These are phyloP conservation scores for Vitis hybrid DNA, from an alignment of 177 flowering plant genomes.

Conservation along the genomic window DNA sequence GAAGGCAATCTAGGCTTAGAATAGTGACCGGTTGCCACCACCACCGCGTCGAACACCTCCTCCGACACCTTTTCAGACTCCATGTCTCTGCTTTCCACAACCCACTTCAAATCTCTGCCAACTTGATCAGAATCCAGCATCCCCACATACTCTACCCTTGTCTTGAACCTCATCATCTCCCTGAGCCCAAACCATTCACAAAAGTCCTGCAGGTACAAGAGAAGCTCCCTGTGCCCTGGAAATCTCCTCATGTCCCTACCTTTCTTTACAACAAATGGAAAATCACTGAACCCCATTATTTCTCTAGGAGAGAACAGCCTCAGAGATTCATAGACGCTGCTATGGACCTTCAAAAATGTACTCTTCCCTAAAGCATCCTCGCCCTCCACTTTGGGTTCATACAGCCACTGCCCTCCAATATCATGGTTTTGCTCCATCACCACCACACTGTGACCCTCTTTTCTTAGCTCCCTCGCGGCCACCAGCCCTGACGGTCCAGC, in stretches of 20 bases:
- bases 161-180: slow-evolving; percentile 66
- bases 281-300: slow-evolving; percentile 76
- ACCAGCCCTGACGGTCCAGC: slow-evolving; percentile 83
- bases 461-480: slow-evolving; percentile 73
- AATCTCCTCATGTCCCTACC: slow-evolving; percentile 72
- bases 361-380: slow-evolving; percentile 49
- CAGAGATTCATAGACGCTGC: slow-evolving; percentile 67
- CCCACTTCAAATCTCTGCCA: slow-evolving; percentile 52
- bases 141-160: slow-evolving; percentile 65
- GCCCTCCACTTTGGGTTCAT: slow-evolving; percentile 46
- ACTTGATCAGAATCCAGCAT: slow-evolving; percentile 40
- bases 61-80: slow-evolving; percentile 35
- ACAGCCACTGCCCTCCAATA: slow-evolving; percentile 87
- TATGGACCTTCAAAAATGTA: slow-evolving; percentile 41
- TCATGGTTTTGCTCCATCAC: slow-evolving; percentile 77
- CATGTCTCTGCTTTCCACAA: slow-evolving; percentile 48
- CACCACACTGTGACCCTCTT: slow-evolving; percentile 64
- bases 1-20: slow-evolving; percentile 70
- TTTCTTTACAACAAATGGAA: slow-evolving; percentile 61
- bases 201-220: slow-evolving; percentile 58
- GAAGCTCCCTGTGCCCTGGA: slow-evolving; percentile 70
- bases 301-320: slow-evolving; percentile 70
- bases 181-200: slow-evolving; percentile 61
- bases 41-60: slow-evolving; percentile 85
- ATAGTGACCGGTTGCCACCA: slow-evolving; percentile 81